Conservation (phyloP, 345 rosid genomes). For the Eutrema heterophyllum region DNA sequence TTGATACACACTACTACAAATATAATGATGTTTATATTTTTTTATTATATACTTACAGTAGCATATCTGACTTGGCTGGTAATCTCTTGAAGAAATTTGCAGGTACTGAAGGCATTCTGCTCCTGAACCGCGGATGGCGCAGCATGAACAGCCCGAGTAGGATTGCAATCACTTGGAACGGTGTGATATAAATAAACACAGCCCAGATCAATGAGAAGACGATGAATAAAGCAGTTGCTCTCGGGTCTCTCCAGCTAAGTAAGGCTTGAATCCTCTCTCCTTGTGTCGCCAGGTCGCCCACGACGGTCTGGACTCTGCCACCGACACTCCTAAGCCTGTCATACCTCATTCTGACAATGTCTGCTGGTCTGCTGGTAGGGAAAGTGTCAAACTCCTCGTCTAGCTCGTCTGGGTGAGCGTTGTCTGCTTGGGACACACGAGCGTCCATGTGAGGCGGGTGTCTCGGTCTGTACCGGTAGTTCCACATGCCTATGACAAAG, state of each 20-base stretch:
- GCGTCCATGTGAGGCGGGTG: conserved; percentile 93
- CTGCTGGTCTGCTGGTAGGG: conserved; percentile 55
- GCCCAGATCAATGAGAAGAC: conserved; percentile 73
- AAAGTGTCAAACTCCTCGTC: conserved; percentile 92
- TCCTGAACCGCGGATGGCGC: conserved; percentile 91
- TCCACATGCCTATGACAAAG: conserved; percentile 88
- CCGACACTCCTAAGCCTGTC: conserved; percentile 78
- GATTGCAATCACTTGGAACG: conserved; percentile 80
- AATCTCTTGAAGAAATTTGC: conserved; percentile 95
- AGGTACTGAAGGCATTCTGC: conserved; percentile 81
- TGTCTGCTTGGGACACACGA: conserved; percentile 72
- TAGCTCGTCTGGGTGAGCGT: conserved; percentile 70
- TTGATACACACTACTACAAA: conserved; percentile 18
- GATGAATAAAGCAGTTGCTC: conserved; percentile 81
- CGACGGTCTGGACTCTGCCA: conserved; percentile 82
- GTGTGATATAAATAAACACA: conserved; percentile 69
- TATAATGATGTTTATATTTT: not conserved
- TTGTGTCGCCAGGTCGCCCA: conserved; percentile 86
- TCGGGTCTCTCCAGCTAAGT: conserved; percentile 96
- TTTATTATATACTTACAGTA: conserved; percentile 41
- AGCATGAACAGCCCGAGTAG: conserved; percentile 67
- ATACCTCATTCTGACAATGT: conserved; percentile 67
- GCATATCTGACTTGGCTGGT: conserved; percentile 84
- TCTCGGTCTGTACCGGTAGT: conserved; percentile 79
- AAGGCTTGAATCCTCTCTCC: conserved; percentile 83